Conservation (phyloP, 2,329 filamentous ascomycete species). For the Ophiocordyceps sinensis region DNA sequence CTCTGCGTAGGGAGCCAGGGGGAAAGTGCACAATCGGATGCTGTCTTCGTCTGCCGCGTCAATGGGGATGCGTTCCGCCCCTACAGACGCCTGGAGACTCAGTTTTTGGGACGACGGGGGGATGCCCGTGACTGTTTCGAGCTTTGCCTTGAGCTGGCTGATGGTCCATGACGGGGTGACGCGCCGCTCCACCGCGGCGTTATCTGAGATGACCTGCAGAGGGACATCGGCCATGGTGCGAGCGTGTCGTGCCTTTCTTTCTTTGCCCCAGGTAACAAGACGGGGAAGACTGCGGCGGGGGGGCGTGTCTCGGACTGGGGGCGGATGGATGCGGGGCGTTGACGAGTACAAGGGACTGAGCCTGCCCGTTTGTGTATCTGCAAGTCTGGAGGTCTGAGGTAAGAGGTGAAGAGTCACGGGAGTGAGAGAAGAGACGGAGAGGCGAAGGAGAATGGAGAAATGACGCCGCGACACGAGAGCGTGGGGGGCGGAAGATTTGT, state of each 20-base stretch:
- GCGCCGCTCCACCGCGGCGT: slow-evolving; percentile 72
- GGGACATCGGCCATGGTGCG: slow-evolving; percentile 55
- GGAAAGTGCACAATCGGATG: slow-evolving; percentile 48
- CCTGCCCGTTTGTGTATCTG: too few relatives aligned
- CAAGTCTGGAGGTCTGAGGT: too few relatives aligned
- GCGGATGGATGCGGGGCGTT: neutral
- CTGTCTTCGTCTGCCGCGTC: slow-evolving; percentile 60
- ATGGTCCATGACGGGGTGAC: slow-evolving; percentile 89
- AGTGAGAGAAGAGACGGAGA: neutral
- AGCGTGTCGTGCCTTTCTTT: neutral
- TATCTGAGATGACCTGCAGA: slow-evolving; percentile 60
- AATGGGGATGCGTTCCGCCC: slow-evolving; percentile 47
- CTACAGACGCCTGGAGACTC: slow-evolving; percentile 44
- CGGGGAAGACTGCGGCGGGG: neutral
- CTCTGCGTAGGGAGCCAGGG: slow-evolving; percentile 61
- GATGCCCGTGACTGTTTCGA: slow-evolving; percentile 87
- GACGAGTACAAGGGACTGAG: too few relatives aligned
- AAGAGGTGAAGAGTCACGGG: neutral
- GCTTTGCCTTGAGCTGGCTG: slow-evolving; percentile 65
- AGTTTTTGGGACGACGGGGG: slow-evolving; percentile 68
- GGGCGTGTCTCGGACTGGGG: neutral
- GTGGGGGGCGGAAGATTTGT: too few relatives aligned
- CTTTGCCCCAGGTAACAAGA: neutral
- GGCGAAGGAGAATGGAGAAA: neutral
- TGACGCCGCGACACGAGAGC: neutral